These are phyloP conservation scores for Sodiomyces alkalinus DNA, from an alignment of 2,329 filamentous ascomycete species.

Conservation along the genomic window DNA sequence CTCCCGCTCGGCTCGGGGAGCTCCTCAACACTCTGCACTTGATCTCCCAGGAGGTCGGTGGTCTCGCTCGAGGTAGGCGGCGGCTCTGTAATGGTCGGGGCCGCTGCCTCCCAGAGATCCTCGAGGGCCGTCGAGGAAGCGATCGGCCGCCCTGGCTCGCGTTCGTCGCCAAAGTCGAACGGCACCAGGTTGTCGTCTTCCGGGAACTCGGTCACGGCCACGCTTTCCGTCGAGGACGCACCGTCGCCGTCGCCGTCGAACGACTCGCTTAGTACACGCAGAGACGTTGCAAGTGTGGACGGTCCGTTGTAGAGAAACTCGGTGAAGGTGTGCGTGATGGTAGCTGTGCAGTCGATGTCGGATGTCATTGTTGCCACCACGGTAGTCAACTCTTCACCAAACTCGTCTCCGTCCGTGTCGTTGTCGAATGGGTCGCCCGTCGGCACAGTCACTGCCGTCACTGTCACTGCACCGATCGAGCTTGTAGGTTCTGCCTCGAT, in stretches of 20 bases:
- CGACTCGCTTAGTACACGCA: constrained; percentile 1
- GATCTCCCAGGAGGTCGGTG: no score
- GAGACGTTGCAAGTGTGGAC: constrained; percentile 1
- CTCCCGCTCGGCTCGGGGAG: no score
- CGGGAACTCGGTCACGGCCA: not conserved
- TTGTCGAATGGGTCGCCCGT: no score
- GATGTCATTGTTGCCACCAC: constrained; percentile 3
- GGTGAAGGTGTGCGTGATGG: constrained; percentile 7
- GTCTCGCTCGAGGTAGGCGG: not conserved
- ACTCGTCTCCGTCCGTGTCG: not conserved
- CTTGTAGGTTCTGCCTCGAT: not conserved
- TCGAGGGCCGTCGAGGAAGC: not conserved
- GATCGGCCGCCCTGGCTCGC: not conserved
- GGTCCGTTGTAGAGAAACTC: constrained; percentile 5
- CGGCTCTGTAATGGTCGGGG: not conserved
- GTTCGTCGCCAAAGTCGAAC: not conserved
- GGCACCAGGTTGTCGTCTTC: not conserved
- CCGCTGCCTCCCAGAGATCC: not conserved
- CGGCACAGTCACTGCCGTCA: not conserved
- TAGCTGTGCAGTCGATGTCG: constrained; percentile 6
- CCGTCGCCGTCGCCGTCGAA: not conserved
- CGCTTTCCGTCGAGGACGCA: not conserved
- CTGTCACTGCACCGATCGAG: not conserved
- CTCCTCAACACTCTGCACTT: no score
- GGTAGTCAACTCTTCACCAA: constrained; percentile 1